These are phyloP conservation scores for Annulohypoxylon bovei DNA, from an alignment of 495 filamentous ascomycete species.

Conservation along the genomic window DNA sequence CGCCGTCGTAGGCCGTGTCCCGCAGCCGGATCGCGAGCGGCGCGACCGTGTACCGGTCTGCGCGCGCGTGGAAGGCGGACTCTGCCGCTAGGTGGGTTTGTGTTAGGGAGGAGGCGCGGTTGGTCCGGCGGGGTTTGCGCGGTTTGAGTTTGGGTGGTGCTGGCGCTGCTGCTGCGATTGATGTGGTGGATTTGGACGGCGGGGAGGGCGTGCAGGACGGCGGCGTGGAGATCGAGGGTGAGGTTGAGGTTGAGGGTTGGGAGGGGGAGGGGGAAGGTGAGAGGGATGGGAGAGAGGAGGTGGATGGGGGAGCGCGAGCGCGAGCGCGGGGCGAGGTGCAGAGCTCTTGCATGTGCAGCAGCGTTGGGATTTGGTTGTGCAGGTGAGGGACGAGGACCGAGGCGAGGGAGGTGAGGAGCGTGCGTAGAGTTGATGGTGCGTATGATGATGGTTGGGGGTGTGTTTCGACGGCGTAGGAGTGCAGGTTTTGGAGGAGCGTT, in stretches of 20 bases:
- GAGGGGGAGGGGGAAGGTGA: background rate
- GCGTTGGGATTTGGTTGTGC: conserved; percentile 26
- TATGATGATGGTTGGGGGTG: conserved; percentile 25
- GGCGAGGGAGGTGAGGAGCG: conserved; percentile 27
- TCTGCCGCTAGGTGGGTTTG: conserved; percentile 21
- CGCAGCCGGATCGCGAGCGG: conserved; percentile 41
- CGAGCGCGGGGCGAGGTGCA: conserved; percentile 19
- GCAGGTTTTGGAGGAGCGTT: conserved; percentile 13
- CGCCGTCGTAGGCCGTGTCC: conserved; percentile 24
- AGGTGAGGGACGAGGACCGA: conserved; percentile 40
- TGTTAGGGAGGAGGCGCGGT: conserved; percentile 20
- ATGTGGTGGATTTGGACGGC: background rate
- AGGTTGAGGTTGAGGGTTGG: background rate
- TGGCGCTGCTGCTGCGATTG: background rate
- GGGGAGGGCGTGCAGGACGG: background rate
- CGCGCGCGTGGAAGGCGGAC: background rate
- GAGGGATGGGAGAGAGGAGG: background rate
- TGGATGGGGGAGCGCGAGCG: background rate
- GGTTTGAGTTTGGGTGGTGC: background rate
- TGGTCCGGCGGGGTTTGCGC: background rate
- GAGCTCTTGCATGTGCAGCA: conserved; percentile 39
- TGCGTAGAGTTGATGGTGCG: conserved; percentile 6
- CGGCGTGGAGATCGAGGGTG: background rate
- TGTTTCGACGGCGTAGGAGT: conserved; percentile 18
- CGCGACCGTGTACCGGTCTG: conserved; percentile 35